Evolutionary conservation across 2,329 filamentous ascomycete genomes (phyloP), one percentile per base, ranked within the genome.

Genomic region (Colletotrichum orbiculare): DNA sequence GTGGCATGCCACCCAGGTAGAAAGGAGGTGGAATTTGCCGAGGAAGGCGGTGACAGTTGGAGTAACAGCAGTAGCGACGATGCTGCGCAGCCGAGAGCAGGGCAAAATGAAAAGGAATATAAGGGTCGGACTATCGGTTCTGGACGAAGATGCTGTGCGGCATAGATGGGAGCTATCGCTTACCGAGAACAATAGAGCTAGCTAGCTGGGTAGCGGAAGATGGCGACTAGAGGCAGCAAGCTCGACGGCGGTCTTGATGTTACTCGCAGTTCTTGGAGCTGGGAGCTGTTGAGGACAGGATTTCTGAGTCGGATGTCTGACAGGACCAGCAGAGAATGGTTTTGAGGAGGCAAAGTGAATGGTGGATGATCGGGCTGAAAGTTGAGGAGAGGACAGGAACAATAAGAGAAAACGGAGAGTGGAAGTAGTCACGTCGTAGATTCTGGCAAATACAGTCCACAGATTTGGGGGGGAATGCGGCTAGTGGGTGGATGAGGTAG

Each of bases 341-440:
- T 55, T 35, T 15, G 37, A n/a, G 39, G 42, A 15, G 37, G 46
- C 25, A 48, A 56, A 54, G 38, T 12, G 33, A 12, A 54, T 43
- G 39, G 39, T 52, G 34, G 41, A 39, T 33, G 35, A n/a, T 17
- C 15, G 25, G 25, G 25, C 15, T 52, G 17, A 53, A 33, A 38
- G 41, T 62, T 41, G 63, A 57, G 42, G 63, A 53, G 45, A 48
- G 37, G 42, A 60, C 37, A 37, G 34, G 25, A 60, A 25, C 25
- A 56, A 47, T 25, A 54, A 34, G 41, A 57, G 50, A 52, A 42
- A 34, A 46, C 45, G 55, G 43, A 54, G 41, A 49, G 25, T 52
- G 52, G 52, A 39, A 47, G 35, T 45, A 48, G 56, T 60, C 52
- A 63, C 58, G 52, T 61, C 58, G 58, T 65, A 43, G 55, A 58